Base-by-base conservation (phyloP, 352 stramenopile species). In the Pythium aristosporum region DNA sequence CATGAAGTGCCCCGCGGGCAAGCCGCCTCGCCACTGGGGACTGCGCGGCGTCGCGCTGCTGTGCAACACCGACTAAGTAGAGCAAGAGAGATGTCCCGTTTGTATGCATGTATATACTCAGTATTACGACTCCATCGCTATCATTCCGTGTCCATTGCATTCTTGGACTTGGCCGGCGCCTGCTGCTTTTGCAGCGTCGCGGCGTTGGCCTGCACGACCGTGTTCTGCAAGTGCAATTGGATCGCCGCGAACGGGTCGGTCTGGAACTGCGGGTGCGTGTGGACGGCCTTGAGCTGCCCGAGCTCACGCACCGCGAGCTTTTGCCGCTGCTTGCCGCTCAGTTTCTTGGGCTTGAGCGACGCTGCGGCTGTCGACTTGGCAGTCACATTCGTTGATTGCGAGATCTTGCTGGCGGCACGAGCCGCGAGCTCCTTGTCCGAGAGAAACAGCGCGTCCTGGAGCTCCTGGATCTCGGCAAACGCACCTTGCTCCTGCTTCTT, bases 1-100 rank as follows among this genome's bases (percentile, higher is more conserved):
- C 28, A 93, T 96, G 83, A 92, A 93, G 68, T 96, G 87, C 74
- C 83, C 85, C 36, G 75, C 80, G 16, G 96, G 96, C 20, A 79
- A 98, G 49, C 85, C 83, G 37, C 91, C 95, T 16, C 87, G 90
- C 34, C 96, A 99, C 72, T 99, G 96, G 96, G 89, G 87, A 0
- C 71, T 99, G 34, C 84, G 96, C 12, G 97, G 96, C 25, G 90
- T 97, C 41, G 91, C 89, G 49, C 69, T 99, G 59, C 80, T 99
- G 25, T 98, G 95, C 76, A 98, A 98, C 77, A 98, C 89, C 47
- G 89, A 97, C 64, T 97, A 57, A 41, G 32, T 37, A 7, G 23
- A 16, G 34, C 30, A 30, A 46, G 20, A 13, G 23, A 2, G 21
- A 5, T 21, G 12, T 12, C 8, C 30, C 16, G 41, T 61, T 21